A percentile compares a stretch with the other conserved stretches of the same genome.
These are phyloP conservation scores for Aureobasidium pullulans DNA, from an alignment of 2,329 filamentous ascomycete species.

Conservation along the genomic window DNA sequence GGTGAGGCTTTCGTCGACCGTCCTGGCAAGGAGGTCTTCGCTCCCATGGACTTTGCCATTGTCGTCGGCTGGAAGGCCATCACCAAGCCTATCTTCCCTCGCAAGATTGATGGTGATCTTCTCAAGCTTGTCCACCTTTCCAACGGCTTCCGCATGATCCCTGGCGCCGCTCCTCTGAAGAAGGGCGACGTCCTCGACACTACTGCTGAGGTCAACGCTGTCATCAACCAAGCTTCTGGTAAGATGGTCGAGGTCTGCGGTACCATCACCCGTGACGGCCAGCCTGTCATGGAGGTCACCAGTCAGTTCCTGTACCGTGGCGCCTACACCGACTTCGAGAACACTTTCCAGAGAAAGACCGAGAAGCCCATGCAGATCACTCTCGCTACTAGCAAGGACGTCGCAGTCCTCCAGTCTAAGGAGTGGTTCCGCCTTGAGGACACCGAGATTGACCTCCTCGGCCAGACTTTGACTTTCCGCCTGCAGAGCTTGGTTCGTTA, in stretches of 20 bases:
- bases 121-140: constrained; percentile 94
- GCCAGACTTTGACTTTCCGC: constrained; percentile 92
- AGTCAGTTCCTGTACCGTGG: constrained; percentile 97
- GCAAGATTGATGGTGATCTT: constrained; percentile 90
- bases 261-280: constrained; percentile 76
- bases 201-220: constrained; percentile 91
- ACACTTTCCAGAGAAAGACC: constrained; percentile 96
- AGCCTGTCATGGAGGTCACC: constrained; percentile 94
- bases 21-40: constrained; percentile 86
- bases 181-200: constrained; percentile 91
- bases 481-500: constrained; percentile 85
- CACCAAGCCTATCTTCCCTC: constrained; percentile 97
- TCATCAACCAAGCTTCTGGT: constrained; percentile 95
- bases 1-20: constrained; percentile 95
- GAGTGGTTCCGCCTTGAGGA: constrained; percentile 93
- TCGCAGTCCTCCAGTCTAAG: constrained; percentile 90
- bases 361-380: constrained; percentile 94
- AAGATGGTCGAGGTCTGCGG: constrained; percentile 99
- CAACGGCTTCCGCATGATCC: constrained; percentile 97
- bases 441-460: constrained; percentile 75
- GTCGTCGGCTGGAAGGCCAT: constrained; percentile 67
- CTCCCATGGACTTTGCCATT: constrained; percentile 79
- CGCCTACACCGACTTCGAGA: constrained; percentile 85
- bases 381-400: constrained; percentile 78
- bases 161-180: constrained; percentile 87